Evolutionary conservation across 2,329 filamentous ascomycete species (phyloP).

Genomic region (Alternaria novae-zelandiae): DNA sequence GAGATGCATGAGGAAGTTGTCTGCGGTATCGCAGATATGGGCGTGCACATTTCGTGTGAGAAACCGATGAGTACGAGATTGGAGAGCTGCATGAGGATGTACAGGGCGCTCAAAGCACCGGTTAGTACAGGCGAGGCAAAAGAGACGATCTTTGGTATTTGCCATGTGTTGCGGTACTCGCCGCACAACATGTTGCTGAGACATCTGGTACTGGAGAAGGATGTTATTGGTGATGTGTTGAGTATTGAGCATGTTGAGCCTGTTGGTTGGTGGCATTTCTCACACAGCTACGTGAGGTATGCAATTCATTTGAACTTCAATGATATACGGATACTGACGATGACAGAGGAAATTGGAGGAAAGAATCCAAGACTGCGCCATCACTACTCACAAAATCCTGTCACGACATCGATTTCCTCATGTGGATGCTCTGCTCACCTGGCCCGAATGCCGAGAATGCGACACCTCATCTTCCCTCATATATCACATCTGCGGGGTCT

Average conservation of each 20-base stretch:
- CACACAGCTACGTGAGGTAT: conserved; percentile 69
- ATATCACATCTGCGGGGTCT: conserved; percentile 76
- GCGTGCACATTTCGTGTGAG: conserved; percentile 89
- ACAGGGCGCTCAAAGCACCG: conserved; percentile 58
- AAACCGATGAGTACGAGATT: conserved; percentile 88
- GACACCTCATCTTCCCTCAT: conserved; percentile 74
- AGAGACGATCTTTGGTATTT: conserved; percentile 77
- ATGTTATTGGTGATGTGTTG: conserved; percentile 80
- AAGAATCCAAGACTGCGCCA: conserved; percentile 75
- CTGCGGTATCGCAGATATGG: conserved; percentile 70
- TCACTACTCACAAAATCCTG: conserved; percentile 94
- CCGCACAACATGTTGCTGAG: conserved; percentile 89
- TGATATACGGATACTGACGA: too few relatives aligned
- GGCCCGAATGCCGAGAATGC: conserved; percentile 48
- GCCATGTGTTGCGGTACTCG: conserved; percentile 91
- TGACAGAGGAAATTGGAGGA: conserved; percentile 84
- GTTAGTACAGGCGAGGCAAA: not conserved
- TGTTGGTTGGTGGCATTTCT: conserved; percentile 96
- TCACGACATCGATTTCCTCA: conserved; percentile 90
- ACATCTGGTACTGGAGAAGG: conserved; percentile 75
- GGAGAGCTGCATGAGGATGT: conserved; percentile 78
- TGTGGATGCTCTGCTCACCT: conserved; percentile 89
- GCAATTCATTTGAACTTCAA: not conserved
- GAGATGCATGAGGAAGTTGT: conserved; percentile 87
- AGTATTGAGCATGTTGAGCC: conserved; percentile 93